These are phyloP conservation scores for Arthrobotrys megalospora DNA, from an alignment of 2,329 filamentous ascomycete species.

Conservation along the genomic window DNA sequence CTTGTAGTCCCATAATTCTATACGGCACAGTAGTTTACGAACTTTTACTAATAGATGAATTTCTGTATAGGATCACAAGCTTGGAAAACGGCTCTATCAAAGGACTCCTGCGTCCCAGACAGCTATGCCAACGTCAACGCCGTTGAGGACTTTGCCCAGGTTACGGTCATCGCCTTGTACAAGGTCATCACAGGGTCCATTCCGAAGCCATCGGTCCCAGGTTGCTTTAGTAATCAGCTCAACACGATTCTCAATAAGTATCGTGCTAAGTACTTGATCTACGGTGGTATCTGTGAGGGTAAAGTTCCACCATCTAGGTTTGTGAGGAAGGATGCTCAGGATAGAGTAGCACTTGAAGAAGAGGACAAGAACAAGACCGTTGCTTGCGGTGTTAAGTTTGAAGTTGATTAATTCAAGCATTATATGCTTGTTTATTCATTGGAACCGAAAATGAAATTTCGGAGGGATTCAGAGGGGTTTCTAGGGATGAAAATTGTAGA, in stretches of 20 bases:
- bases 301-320: slow-evolving; percentile 37
- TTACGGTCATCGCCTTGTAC: slow-evolving; percentile 37
- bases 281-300: slow-evolving; percentile 18
- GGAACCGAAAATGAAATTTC: too few relatives aligned
- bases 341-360: neutral
- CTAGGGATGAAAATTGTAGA: too few relatives aligned
- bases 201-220: slow-evolving; percentile 11
- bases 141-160: slow-evolving; percentile 43
- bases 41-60: neutral
- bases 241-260: slow-evolving; percentile 12
- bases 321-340: slow-evolving; percentile 23
- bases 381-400: slow-evolving; percentile 20
- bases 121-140: slow-evolving; percentile 38
- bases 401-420: neutral
- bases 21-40: neutral
- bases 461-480: too few relatives aligned
- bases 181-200: slow-evolving; percentile 24
- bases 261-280: slow-evolving; percentile 10
- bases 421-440: neutral
- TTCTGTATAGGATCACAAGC: slow-evolving; percentile 16
- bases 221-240: slow-evolving; percentile 38
- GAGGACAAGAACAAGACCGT: slow-evolving; percentile 7
- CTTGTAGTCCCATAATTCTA: neutral
- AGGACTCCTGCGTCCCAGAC: slow-evolving; percentile 38
- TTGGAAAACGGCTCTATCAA: slow-evolving; percentile 17